Evolutionary conservation across 225 moss, liverwort and hornwort genomes (phyloP), one percentile per base, ranked within the genome.

Genomic region (Climacium dendroides): DNA sequence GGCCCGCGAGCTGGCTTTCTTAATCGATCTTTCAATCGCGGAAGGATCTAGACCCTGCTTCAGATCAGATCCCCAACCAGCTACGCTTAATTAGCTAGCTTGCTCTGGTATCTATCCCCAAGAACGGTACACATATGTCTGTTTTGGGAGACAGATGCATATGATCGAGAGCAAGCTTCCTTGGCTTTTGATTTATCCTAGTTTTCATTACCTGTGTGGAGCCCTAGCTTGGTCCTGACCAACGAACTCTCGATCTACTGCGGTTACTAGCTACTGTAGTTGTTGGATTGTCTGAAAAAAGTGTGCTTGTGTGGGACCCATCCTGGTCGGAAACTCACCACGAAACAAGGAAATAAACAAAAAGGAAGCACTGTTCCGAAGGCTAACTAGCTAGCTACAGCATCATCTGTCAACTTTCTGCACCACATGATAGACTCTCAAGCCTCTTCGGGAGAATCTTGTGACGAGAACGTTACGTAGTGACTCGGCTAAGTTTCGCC

Each of bases 311-410:
- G 35, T 4, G 59, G n/a, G 75, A 43, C 30, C 83, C 83, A 55
- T 69, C 48, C 57, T 89, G 86, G 85, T 82, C 90, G 79, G 90
- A 89, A 88, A 54, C 75, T 80, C 82, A 64, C 74, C 45, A 53
- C 78, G 86, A 91, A 88, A 50, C 75, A 37, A 39, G 50, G 55
- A 86, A 78, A 39, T 23, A 19, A 39, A 82, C 82, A 53, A 86
- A 78, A 19, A 18, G 55, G 3, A 35, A 43, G 52, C 78, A 71
- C 50, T 77, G 85, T 69, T 79, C 32, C 53, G 29, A 64, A 85
- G 73, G 15, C 62, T 45, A 45, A 52, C 82, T 72, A 59, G 66
- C 82, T 82, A 81, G 19, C 58, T 72, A 59, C 59, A 62, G 37
- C 75, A 76, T 20, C 76, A 76, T 77, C 64, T 62, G 24, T 24